These are phyloP conservation scores for Candida pini DNA, from an alignment of 805 yeast species.

Conservation along the genomic window DNA sequence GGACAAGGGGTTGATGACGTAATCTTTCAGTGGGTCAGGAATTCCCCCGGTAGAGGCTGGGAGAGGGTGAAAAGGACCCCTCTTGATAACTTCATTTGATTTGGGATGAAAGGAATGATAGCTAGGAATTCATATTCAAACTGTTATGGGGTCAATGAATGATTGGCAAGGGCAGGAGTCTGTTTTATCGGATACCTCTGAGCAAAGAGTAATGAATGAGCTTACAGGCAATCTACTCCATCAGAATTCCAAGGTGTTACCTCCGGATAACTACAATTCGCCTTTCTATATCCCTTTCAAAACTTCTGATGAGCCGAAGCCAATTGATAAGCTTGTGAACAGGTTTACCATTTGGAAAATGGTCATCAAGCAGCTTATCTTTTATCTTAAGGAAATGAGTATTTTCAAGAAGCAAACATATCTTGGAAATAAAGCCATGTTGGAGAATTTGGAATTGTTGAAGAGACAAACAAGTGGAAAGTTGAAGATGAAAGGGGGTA, in stretches of 20 bases:
- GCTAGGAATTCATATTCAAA: too few relatives aligned
- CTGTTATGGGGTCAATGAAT: too few relatives aligned
- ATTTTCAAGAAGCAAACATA: constrained; percentile 44
- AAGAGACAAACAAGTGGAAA: constrained; percentile 27
- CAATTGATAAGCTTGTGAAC: constrained; percentile 46
- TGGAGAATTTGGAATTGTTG: constrained; percentile 34
- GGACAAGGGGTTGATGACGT: too few relatives aligned
- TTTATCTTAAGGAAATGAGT: constrained; percentile 45
- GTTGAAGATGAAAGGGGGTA: constrained; percentile 17
- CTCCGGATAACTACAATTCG: constrained; percentile 28
- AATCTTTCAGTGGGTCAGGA: too few relatives aligned
- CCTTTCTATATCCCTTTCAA: constrained; percentile 31
- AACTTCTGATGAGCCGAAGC: constrained; percentile 27
- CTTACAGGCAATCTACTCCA: too few relatives aligned
- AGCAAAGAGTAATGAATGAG: too few relatives aligned
- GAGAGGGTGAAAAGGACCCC: too few relatives aligned
- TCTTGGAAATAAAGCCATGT: constrained; percentile 43
- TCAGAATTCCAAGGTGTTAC: constrained; percentile 26
- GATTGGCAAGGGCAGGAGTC: too few relatives aligned
- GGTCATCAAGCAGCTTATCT: constrained; percentile 47
- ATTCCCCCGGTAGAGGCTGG: too few relatives aligned
- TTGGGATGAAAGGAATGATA: too few relatives aligned
- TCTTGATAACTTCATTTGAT: too few relatives aligned
- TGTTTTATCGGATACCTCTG: too few relatives aligned
- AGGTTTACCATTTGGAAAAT: constrained; percentile 55